A percentile compares a stretch with the other conserved stretches of the same genome.
phyloP scores from a whole-genome alignment of 495 filamentous ascomycete genomes.

The Penicillium simplicissimum region DNA sequence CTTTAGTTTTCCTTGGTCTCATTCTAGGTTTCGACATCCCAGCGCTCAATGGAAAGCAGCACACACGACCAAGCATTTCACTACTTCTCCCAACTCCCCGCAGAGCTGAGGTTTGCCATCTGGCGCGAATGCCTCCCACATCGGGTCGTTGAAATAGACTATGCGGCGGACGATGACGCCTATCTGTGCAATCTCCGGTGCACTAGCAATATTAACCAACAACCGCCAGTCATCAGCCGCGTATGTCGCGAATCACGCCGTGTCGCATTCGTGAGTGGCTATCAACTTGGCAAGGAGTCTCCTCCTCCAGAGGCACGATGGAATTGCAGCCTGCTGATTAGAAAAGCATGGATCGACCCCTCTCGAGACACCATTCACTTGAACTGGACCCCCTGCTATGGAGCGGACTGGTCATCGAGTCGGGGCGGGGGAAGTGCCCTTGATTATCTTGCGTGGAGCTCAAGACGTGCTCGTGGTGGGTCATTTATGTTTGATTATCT shows the following conservation, averaged over 20 bases:
- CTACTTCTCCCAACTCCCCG: background rate
- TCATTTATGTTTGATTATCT: slow-evolving; percentile 6
- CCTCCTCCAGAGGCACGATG: background rate
- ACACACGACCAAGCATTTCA: background rate
- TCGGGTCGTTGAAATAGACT: slow-evolving; percentile 2
- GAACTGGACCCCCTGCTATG: background rate
- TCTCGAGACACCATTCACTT: background rate
- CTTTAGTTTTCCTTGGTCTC: no score
- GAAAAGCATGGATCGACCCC: background rate
- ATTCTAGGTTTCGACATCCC: no score
- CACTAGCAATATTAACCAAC: background rate
- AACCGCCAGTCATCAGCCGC: background rate
- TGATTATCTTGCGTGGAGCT: background rate
- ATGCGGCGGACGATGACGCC: background rate
- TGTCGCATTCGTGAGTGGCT: background rate
- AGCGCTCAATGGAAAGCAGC: background rate
- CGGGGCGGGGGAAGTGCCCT: background rate
- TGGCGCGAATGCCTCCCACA: slow-evolving; percentile 3
- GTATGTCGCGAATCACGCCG: slow-evolving; percentile 1
- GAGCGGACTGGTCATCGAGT: background rate
- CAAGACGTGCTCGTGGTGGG: background rate
- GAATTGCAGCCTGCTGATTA: no score
- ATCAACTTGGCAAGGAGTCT: background rate
- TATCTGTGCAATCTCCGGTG: background rate
- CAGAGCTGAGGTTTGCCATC: background rate